Conservation (phyloP, 2,329 filamentous ascomycete genomes). For the Coniochaeta sp. region DNA sequence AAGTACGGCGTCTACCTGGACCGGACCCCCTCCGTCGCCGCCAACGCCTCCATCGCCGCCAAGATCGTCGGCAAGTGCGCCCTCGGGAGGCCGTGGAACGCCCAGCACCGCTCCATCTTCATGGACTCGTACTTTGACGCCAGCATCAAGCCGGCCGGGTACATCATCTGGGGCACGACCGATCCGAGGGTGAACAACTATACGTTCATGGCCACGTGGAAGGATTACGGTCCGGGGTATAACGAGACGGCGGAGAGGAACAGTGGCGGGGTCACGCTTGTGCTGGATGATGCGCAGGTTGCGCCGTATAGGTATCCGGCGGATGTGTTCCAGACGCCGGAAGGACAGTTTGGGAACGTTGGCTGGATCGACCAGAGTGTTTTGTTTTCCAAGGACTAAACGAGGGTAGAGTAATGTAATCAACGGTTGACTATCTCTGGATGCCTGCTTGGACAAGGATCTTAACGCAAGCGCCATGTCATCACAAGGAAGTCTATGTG, state of each 20-base stretch:
- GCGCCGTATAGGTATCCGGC: constrained; percentile 17
- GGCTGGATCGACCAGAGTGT: constrained; percentile 14
- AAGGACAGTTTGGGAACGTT: constrained; percentile 9
- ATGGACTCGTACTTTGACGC: constrained; percentile 37
- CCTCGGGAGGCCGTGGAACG: constrained; percentile 57
- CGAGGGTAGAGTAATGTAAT: not conserved
- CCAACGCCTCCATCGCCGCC: constrained; percentile 38
- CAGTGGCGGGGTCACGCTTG: constrained; percentile 29
- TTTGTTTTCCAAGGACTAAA: not conserved
- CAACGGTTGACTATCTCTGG: not conserved
- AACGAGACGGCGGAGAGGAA: constrained; percentile 35
- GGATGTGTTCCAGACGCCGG: constrained; percentile 13
- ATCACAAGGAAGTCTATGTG: too few species aligned
- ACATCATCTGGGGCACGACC: constrained; percentile 3
- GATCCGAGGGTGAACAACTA: constrained; percentile 31
- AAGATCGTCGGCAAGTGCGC: constrained; percentile 37
- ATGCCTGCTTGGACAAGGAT: not conserved
- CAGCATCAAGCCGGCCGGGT: not conserved
- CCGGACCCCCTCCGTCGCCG: constrained; percentile 42
- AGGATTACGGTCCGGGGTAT: constrained; percentile 43
- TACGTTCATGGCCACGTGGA: constrained; percentile 51
- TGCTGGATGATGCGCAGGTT: constrained; percentile 30
- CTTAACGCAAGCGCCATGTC: not conserved
- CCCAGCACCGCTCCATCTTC: constrained; percentile 48
- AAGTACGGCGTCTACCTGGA: constrained; percentile 59